Evolutionary conservation across 495 filamentous ascomycete species (phyloP), one percentile per base, ranked within the genome.

Genomic region (Xylaria curta): DNA sequence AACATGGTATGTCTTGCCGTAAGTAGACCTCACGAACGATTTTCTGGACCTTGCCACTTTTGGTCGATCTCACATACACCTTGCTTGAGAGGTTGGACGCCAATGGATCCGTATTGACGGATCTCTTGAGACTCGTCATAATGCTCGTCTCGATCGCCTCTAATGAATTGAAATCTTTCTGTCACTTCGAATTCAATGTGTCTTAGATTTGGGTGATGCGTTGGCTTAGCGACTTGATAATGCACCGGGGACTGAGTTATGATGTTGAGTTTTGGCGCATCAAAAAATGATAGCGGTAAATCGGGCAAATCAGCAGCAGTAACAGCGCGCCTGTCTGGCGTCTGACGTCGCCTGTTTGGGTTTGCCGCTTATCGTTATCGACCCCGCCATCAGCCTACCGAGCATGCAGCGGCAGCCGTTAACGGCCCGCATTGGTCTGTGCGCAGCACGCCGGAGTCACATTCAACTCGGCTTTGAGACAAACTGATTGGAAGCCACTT

Each of bases 1-100:
- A 99, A 83, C 96, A 99, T 42, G 96, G 96, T 74, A 98, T 98
- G 80, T 99, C 97, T 84, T 94, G 91, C 76, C 96, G 89, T 40
- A 99, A 87, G 83, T 99, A 98, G 66, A 98, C 84, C 85, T 99
- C 96, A 59, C 94, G 90, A 71, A 98, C 97, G 80, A 99, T 95
- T 84, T 99, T 99, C 82, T 97, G 94, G 70, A 98, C 96, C 84
- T 97, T 98, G 77, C 96, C 96, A 81, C 89, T 93, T 80, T 92
- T 95, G 21, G 94, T 95, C 36, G 96, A 97, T 69, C 96, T 86
- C 72, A 98, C 91, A 76, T 94, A 99, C 73, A 96, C 88, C 84
- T 98, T 97, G 87, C 91, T 97, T 58, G 91, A 92, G 68, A 97
- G 92, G 80, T 92, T 96, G 61, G 89, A 85, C n/a, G 89, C 85